These are phyloP conservation scores for Diaporthe sp. DNA, from an alignment of 2,329 filamentous ascomycete genomes.

Conservation along the genomic window DNA sequence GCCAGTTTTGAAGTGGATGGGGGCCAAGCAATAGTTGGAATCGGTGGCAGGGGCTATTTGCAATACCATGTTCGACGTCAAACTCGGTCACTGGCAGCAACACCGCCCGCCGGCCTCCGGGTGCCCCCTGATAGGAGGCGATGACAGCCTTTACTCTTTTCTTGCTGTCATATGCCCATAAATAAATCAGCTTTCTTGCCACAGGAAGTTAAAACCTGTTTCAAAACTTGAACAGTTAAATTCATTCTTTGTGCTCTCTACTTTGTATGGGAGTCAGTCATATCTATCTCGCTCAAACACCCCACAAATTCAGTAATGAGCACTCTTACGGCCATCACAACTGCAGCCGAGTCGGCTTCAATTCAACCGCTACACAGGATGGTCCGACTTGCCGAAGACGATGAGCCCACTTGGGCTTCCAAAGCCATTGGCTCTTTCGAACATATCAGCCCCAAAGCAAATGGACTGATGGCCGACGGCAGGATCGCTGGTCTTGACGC, in stretches of 20 bases:
- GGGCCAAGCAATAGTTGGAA: neutral
- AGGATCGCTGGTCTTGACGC: constrained; percentile 13
- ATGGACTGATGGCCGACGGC: neutral
- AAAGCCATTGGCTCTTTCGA: neutral
- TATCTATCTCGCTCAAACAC: neutral
- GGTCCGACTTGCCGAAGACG: constrained; percentile 24
- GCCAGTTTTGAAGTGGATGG: neutral
- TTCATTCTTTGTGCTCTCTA: neutral
- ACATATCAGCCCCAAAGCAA: neutral
- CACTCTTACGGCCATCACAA: neutral
- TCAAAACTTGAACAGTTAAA: too few relatives aligned
- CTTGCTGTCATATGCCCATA: neutral
- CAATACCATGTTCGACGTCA: neutral
- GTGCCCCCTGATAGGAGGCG: neutral
- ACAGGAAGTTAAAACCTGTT: neutral
- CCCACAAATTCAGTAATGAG: neutral
- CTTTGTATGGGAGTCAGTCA: neutral
- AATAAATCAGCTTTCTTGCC: neutral
- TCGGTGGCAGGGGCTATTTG: neutral
- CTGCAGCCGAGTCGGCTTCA: neutral
- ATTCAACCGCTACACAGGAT: neutral
- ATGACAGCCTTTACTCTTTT: too few relatives aligned
- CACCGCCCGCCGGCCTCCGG: neutral
- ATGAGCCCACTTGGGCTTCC: neutral
- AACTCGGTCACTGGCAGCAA: neutral